Conservation (phyloP, 1,139 yeast genomes). For the Lizanozyma gosingica region DNA sequence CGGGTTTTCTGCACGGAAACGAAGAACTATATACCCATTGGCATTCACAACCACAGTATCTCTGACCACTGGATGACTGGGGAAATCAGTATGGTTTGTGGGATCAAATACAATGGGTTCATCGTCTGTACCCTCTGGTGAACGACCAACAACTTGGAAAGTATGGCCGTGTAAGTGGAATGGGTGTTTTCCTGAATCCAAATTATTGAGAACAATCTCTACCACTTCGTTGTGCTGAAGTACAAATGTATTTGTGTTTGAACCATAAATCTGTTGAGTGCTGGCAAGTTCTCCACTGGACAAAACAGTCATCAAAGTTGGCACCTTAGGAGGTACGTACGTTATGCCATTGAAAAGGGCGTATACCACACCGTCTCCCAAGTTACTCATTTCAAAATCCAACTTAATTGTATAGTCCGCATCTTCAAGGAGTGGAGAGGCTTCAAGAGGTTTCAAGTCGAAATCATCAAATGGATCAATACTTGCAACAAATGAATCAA, state of each 20-base stretch:
- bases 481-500: conserved; percentile 10
- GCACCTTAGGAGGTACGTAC: conserved; percentile 55
- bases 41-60: conserved; percentile 60
- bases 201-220: conserved; percentile 64
- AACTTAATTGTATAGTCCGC: conserved; percentile 54
- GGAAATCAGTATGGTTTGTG: conserved; percentile 45
- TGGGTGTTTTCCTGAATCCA: conserved; percentile 85
- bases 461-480: conserved; percentile 45
- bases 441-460: conserved; percentile 37
- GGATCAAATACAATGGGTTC: conserved; percentile 45
- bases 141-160: conserved; percentile 65
- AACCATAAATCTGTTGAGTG: conserved; percentile 50
- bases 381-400: conserved; percentile 56
- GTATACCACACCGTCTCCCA: conserved; percentile 66
- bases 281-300: conserved; percentile 39
- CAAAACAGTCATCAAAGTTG: conserved; percentile 52
- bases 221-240: conserved; percentile 54
- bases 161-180: conserved; percentile 87
- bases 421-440: conserved; percentile 38
- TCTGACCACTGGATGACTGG: conserved; percentile 54
- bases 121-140: conserved; percentile 42
- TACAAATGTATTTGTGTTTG: conserved; percentile 56
- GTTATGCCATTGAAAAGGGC: conserved; percentile 69
- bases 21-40: conserved; percentile 54
- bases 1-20: conserved; percentile 71